Conservation (phyloP, 2,329 filamentous ascomycete genomes). For the Pezicula radicicola region DNA sequence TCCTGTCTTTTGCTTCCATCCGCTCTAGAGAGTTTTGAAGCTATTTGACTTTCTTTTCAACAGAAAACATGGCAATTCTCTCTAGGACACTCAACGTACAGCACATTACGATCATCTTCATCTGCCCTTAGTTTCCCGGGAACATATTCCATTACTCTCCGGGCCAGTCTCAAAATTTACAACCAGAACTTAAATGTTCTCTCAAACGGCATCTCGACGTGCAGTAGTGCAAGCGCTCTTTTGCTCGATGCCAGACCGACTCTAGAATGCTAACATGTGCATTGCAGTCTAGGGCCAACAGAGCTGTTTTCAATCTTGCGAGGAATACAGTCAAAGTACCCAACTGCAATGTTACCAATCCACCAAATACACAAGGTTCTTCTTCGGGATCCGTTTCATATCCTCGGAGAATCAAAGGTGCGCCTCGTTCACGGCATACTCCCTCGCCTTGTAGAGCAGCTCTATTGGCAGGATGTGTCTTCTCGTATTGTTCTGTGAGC, state of each 20-base stretch:
- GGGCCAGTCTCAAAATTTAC: neutral
- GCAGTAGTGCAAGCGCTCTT: neutral
- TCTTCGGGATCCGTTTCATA: neutral
- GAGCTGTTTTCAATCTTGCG: neutral
- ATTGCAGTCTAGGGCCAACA: neutral
- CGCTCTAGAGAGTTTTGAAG: too few species aligned
- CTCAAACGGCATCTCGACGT: neutral
- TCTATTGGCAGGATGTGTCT: neutral
- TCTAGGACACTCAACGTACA: too few species aligned
- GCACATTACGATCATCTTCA: too few species aligned
- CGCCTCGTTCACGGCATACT: neutral
- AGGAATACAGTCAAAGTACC: neutral
- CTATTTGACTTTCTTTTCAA: too few species aligned
- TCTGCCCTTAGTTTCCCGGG: too few species aligned
- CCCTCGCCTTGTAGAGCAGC: neutral
- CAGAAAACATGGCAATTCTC: too few species aligned
- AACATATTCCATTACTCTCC: too few species aligned
- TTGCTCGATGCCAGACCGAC: neutral
- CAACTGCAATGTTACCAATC: constrained; percentile 1
- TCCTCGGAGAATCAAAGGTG: neutral
- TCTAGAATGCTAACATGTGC: neutral
- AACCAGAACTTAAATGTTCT: too few species aligned
- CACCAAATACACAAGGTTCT: constrained; percentile 2
- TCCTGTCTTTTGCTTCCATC: too few species aligned
- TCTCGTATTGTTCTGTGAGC: neutral